These are phyloP conservation scores for Fusarium kyushuense DNA, from an alignment of 2,329 filamentous ascomycete genomes.

Conservation along the genomic window DNA sequence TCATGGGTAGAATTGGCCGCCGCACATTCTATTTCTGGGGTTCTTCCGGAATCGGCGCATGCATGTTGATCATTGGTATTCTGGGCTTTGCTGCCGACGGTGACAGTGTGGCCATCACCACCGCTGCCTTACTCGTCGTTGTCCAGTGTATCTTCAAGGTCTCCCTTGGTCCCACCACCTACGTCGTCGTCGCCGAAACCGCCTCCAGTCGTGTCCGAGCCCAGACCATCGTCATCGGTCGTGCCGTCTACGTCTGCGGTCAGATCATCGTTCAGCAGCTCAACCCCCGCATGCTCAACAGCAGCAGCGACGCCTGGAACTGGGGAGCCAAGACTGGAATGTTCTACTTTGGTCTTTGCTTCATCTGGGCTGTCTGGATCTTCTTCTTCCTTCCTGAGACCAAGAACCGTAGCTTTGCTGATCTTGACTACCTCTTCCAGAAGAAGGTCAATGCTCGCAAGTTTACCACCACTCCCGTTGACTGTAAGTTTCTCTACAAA, in stretches of 20 bases:
- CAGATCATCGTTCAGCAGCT: slow-evolving; percentile 55
- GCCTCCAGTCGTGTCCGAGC: slow-evolving; percentile 60
- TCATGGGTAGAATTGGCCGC: slow-evolving; percentile 55
- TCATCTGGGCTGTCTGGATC: slow-evolving; percentile 61
- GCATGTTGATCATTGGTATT: slow-evolving; percentile 58
- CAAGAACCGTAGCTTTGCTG: slow-evolving; percentile 64
- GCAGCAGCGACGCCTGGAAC: slow-evolving; percentile 57
- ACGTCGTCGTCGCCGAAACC: slow-evolving; percentile 77
- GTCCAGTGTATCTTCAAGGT: slow-evolving; percentile 66
- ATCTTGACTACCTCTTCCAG: slow-evolving; percentile 68
- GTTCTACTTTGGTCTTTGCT: slow-evolving; percentile 59
- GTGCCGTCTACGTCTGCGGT: slow-evolving; percentile 57
- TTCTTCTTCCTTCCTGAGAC: slow-evolving; percentile 67
- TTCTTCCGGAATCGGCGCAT: slow-evolving; percentile 54
- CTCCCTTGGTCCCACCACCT: slow-evolving; percentile 71
- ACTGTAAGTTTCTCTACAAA: slow-evolving; percentile 44
- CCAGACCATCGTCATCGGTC: slow-evolving; percentile 60
- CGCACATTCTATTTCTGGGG: slow-evolving; percentile 57
- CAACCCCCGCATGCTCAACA: slow-evolving; percentile 61
- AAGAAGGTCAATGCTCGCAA: slow-evolving; percentile 56
- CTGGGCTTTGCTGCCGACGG: slow-evolving; percentile 50
- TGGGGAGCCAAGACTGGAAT: slow-evolving; percentile 62
- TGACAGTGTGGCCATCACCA: slow-evolving; percentile 46
- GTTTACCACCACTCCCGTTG: slow-evolving; percentile 48
- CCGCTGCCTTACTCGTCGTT: slow-evolving; percentile 52